Conservation (phyloP, 768 basidiomycete species). For the Steccherinum ochraceum region DNA sequence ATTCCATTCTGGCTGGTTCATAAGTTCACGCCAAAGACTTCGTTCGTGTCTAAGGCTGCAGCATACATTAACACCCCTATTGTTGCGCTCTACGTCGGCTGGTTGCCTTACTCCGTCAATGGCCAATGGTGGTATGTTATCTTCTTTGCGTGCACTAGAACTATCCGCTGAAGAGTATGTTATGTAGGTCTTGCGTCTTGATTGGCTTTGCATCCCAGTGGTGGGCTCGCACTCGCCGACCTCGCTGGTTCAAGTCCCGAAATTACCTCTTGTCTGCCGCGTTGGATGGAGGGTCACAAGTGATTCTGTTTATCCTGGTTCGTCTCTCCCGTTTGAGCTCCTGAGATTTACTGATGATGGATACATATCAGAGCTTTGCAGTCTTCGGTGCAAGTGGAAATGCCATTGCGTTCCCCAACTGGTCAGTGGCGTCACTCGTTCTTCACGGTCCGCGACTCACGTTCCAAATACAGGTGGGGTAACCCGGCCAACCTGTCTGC, state of each 20-base stretch:
- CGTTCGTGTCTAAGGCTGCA: slow-evolving; percentile 26
- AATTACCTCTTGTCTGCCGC: slow-evolving; percentile 43
- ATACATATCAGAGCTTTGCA: slow-evolving; percentile 23
- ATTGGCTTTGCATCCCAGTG: slow-evolving; percentile 44
- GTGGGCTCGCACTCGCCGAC: slow-evolving; percentile 38
- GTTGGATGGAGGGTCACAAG: slow-evolving; percentile 42
- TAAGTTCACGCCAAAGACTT: slow-evolving; percentile 28
- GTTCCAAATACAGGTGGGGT: slow-evolving; percentile 26
- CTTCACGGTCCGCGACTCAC: neutral
- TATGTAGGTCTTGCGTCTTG: slow-evolving; percentile 38
- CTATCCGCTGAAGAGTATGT: slow-evolving; percentile 2
- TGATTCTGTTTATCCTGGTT: slow-evolving; percentile 43
- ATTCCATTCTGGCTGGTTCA: slow-evolving; percentile 43
- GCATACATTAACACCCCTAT: slow-evolving; percentile 43
- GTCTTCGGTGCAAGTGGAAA: slow-evolving; percentile 37
- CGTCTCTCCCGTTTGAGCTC: slow-evolving; percentile 21
- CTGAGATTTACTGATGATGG: neutral
- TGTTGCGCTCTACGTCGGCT: slow-evolving; percentile 29
- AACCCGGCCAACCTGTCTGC: slow-evolving; percentile 32
- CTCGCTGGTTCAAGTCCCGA: slow-evolving; percentile 45
- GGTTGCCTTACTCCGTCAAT: slow-evolving; percentile 46
- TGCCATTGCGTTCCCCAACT: slow-evolving; percentile 37
- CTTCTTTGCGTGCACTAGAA: neutral
- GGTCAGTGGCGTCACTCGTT: slow-evolving; percentile 27
- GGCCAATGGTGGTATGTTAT: slow-evolving; percentile 39